phyloP scores from a whole-genome alignment of 495 filamentous ascomycete species.

The Rusavskia elegans region DNA sequence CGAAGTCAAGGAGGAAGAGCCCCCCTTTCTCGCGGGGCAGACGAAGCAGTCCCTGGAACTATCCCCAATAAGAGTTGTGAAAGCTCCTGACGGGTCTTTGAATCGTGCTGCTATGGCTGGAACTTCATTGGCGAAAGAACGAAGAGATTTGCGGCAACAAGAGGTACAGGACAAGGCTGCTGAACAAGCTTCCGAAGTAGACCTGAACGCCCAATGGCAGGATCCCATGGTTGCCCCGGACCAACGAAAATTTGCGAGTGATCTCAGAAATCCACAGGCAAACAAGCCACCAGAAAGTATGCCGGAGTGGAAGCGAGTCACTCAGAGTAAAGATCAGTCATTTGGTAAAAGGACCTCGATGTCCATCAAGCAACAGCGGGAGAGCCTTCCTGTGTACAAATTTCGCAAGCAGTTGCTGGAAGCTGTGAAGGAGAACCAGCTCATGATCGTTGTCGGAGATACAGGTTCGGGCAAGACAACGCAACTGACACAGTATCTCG shows the following conservation, averaged over 20 bases:
- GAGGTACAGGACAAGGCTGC: constrained; percentile 73
- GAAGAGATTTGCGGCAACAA: constrained; percentile 74
- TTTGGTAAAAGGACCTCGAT: constrained; percentile 78
- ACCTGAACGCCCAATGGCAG: constrained; percentile 85
- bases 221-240: constrained; percentile 87
- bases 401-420: constrained; percentile 80
- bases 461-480: constrained; percentile 98
- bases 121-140: constrained; percentile 75
- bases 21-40: constrained; percentile 88
- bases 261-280: constrained; percentile 45
- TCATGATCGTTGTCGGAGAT: constrained; percentile 92
- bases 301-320: constrained; percentile 85
- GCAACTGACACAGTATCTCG: constrained; percentile 86
- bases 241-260: constrained; percentile 71
- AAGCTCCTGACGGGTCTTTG: constrained; percentile 89
- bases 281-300: constrained; percentile 46
- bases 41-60: constrained; percentile 91
- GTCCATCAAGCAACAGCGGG: constrained; percentile 90
- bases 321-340: constrained; percentile 65
- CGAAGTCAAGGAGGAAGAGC: constrained; percentile 89
- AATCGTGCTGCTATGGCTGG: constrained; percentile 93
- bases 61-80: constrained; percentile 89
- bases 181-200: constrained; percentile 62
- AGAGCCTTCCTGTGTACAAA: constrained; percentile 78
- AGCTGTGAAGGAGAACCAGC: constrained; percentile 73